A percentile compares a stretch with the other conserved stretches of the same genome.
Evolutionary conservation across 768 basidiomycete species (phyloP).

Genomic region (Phanerodontia chrysosporium): DNA sequence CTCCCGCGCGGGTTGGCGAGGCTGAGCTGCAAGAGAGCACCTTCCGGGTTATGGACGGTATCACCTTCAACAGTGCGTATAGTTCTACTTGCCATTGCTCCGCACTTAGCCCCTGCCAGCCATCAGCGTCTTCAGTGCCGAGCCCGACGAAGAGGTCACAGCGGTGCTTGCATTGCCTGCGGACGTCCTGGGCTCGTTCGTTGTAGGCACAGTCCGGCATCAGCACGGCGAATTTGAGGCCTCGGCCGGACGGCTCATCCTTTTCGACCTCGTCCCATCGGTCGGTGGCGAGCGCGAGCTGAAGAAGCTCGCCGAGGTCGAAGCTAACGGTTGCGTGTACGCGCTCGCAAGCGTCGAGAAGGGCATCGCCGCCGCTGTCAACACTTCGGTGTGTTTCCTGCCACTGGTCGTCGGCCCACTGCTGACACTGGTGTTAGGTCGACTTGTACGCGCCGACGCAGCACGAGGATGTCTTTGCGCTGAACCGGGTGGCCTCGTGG

Average conservation of each 20-base stretch:
- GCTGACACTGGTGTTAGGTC: constrained; percentile 15
- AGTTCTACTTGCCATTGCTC: constrained; percentile 14
- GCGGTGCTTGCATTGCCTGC: constrained; percentile 36
- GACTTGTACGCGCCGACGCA: constrained; percentile 40
- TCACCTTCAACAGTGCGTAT: constrained; percentile 45
- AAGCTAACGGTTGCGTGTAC: constrained; percentile 67
- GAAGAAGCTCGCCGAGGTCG: constrained; percentile 36
- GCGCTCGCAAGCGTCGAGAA: constrained; percentile 46
- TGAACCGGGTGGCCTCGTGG: constrained; percentile 55
- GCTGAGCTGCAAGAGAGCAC: constrained; percentile 43
- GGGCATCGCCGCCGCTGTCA: constrained; percentile 64
- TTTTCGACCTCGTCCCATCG: constrained; percentile 40
- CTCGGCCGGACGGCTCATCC: constrained; percentile 54
- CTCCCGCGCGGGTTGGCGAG: constrained; percentile 53
- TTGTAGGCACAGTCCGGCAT: constrained; percentile 35
- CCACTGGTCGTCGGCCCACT: not conserved
- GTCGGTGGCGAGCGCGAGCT: constrained; percentile 12
- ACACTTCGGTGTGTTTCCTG: constrained; percentile 60
- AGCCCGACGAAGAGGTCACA: constrained; percentile 59
- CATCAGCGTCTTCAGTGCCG: constrained; percentile 44
- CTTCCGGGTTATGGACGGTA: constrained; percentile 65
- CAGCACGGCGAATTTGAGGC: constrained; percentile 28
- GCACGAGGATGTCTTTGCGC: constrained; percentile 32
- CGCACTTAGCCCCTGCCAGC: constrained; percentile 23
- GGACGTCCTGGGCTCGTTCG: constrained; percentile 21